A percentile compares a stretch with the other conserved stretches of the same genome.
Conservation (phyloP, 73 alveolate genomes). For the Paramecium sonneborni region DNA sequence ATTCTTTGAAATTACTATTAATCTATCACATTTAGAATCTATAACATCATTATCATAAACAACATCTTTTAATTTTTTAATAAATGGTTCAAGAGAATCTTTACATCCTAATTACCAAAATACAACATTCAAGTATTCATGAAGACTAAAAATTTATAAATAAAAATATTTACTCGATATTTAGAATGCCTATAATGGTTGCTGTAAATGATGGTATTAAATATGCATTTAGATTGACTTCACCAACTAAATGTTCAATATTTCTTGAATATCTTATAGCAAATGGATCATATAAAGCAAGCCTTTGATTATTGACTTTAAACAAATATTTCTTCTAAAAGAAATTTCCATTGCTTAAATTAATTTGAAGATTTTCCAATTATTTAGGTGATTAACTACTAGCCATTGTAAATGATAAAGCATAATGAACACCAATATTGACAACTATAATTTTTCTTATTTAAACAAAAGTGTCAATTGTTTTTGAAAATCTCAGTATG, state of each 20-base stretch:
- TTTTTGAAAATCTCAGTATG: constrained; percentile 17
- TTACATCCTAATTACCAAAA: constrained; percentile 8
- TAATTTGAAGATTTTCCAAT: neutral
- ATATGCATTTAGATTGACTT: neutral
- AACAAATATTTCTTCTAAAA: neutral
- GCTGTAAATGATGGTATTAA: constrained; percentile 27
- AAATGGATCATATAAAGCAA: neutral
- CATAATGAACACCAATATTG: neutral
- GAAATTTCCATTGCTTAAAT: constrained; percentile 40
- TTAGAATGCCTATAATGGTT: neutral
- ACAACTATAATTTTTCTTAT: neutral
- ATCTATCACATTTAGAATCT: neutral
- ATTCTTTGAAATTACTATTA: neutral
- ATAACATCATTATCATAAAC: neutral
- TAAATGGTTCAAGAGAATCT: neutral
- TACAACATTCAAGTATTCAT: constrained; percentile 3
- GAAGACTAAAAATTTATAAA: neutral
- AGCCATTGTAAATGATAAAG: neutral
- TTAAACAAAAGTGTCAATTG: constrained; percentile 15
- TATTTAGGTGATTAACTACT: neutral
- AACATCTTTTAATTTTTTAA: neutral
- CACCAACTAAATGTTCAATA: constrained; percentile 5
- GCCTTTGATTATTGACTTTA: neutral
- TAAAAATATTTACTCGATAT: neutral
- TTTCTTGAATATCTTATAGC: constrained; percentile 46